Conservation (phyloP, 2,329 filamentous ascomycete genomes). For the Fusarium secorum region DNA sequence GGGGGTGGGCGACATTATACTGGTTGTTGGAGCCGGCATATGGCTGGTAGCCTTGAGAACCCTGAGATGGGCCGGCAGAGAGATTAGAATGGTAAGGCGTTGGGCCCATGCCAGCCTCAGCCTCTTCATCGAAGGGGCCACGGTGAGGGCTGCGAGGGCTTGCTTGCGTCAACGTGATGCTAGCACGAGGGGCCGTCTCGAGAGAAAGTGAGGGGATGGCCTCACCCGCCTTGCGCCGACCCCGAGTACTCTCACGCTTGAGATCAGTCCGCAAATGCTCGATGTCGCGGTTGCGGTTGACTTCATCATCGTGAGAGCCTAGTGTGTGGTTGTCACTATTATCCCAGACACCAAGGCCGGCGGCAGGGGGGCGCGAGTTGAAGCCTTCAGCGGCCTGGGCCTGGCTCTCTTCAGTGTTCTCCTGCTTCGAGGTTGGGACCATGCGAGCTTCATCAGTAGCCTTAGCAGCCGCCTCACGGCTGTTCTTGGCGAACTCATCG, state of each 20-base stretch:
- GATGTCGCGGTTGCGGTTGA: constrained; percentile 49
- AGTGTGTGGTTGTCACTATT: constrained; percentile 38
- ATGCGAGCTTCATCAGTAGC: constrained; percentile 72
- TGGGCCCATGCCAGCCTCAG: constrained; percentile 47
- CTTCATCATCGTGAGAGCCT: constrained; percentile 44
- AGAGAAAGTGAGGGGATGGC: constrained; percentile 49
- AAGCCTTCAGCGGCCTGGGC: constrained; percentile 55
- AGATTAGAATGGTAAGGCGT: constrained; percentile 46
- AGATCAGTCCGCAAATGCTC: constrained; percentile 49
- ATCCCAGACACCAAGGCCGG: constrained; percentile 38
- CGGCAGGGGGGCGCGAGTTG: constrained; percentile 49
- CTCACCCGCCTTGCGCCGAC: constrained; percentile 60
- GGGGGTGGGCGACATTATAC: constrained; percentile 33
- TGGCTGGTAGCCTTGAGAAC: constrained; percentile 37
- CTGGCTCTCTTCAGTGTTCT: constrained; percentile 49
- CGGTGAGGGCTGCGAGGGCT: constrained; percentile 46
- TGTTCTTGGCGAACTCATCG: constrained; percentile 70
- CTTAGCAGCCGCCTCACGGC: constrained; percentile 66
- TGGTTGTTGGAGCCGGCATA: constrained; percentile 30
- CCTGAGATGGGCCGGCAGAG: constrained; percentile 26
- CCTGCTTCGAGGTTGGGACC: constrained; percentile 56
- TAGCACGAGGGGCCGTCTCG: constrained; percentile 36
- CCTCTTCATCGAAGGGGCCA: constrained; percentile 55
- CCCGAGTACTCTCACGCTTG: constrained; percentile 56
- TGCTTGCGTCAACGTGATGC: constrained; percentile 40